Evolutionary conservation across 1,284 basidiomycete genomes (phyloP).

Genomic region (Ustanciosporium gigantosporum): DNA sequence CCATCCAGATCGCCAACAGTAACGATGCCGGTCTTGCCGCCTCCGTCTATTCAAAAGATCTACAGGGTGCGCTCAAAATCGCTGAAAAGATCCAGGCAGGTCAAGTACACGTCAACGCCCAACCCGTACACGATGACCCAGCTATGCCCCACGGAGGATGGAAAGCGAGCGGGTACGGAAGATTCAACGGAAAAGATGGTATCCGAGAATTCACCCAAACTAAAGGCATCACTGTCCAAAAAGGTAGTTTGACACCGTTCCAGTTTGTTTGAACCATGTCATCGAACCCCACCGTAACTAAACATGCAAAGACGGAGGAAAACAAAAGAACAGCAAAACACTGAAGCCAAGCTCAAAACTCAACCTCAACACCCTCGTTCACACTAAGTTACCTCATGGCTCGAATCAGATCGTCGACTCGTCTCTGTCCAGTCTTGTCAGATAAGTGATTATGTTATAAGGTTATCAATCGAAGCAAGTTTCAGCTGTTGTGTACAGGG

Average conservation of each 20-base stretch:
- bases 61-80: slow-evolving; percentile 65
- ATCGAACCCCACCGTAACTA: slow-evolving; percentile 4
- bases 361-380: too few species aligned
- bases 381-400: too few species aligned
- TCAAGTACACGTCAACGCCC: slow-evolving; percentile 54
- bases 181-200: slow-evolving; percentile 76
- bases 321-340: too few species aligned
- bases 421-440: too few species aligned
- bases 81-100: slow-evolving; percentile 64
- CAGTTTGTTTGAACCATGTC: slow-evolving; percentile 13
- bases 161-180: slow-evolving; percentile 65
- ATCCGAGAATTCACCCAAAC: slow-evolving; percentile 81
- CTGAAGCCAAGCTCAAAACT: too few species aligned
- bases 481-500: too few species aligned
- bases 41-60: slow-evolving; percentile 67
- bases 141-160: slow-evolving; percentile 69
- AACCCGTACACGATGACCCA: slow-evolving; percentile 37
- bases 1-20: slow-evolving; percentile 66
- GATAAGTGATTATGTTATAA: too few species aligned
- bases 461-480: too few species aligned
- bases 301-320: neutral
- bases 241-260: slow-evolving; percentile 20
- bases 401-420: too few species aligned
- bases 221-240: slow-evolving; percentile 74
- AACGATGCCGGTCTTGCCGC: slow-evolving; percentile 68